Percentiles rank a stretch among this genome's conserved stretches.
Evolutionary conservation across 2,329 filamentous ascomycete species (phyloP).

Genomic region (Colletotrichum tropicicola): DNA sequence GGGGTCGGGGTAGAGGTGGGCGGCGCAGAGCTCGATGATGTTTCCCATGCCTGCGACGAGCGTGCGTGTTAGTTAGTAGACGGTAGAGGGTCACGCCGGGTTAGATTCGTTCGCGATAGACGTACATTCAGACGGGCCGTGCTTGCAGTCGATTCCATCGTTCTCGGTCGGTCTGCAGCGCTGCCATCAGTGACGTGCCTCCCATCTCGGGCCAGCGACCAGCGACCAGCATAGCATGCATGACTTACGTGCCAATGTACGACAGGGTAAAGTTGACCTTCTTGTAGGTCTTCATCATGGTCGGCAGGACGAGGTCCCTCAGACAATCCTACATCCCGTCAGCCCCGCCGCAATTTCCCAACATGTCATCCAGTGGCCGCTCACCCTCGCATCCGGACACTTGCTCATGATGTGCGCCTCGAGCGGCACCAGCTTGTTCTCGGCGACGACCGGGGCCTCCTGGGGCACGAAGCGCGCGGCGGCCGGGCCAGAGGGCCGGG

Average conservation of each 20-base stretch:
- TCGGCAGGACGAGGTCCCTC: constrained; percentile 80
- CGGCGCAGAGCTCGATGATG: constrained; percentile 92
- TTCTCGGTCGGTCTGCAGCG: constrained; percentile 70
- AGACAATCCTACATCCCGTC: constrained; percentile 73
- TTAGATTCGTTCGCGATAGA: neutral
- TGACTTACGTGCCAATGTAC: constrained; percentile 81
- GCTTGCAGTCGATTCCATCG: constrained; percentile 87
- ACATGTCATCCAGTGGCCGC: constrained; percentile 10
- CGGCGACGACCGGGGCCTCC: constrained; percentile 1
- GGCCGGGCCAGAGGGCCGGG: neutral
- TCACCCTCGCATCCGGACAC: constrained; percentile 84
- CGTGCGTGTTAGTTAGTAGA: neutral
- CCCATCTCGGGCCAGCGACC: neutral
- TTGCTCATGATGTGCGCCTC: constrained; percentile 98
- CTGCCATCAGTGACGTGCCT: constrained; percentile 1
- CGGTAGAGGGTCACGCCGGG: neutral
- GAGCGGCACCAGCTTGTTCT: constrained; percentile 69
- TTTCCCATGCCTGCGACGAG: constrained; percentile 78
- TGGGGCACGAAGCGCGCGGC: neutral
- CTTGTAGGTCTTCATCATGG: constrained; percentile 82
- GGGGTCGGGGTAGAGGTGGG: constrained; percentile 81
- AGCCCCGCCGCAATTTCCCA: neutral
- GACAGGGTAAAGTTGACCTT: constrained; percentile 93
- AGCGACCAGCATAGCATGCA: too few relatives aligned
- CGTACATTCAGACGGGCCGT: constrained; percentile 83